Conservation (phyloP, 2,329 filamentous ascomycete genomes). For the Zymoseptoria tritici region DNA sequence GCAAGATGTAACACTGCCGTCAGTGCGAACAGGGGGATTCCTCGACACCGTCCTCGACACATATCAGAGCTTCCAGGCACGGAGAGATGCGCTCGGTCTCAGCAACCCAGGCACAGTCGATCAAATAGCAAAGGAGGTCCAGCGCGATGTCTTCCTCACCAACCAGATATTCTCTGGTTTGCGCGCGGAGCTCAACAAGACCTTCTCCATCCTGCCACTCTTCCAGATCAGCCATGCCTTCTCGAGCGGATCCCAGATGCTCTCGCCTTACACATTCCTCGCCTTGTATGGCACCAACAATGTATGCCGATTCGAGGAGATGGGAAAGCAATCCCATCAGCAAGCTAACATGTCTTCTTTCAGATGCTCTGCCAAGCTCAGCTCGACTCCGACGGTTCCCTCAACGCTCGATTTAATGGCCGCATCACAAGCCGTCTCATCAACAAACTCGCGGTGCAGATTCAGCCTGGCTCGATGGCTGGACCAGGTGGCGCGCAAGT, state of each 20-base stretch:
- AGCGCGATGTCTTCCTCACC: conserved; percentile 91
- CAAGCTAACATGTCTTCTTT: conserved; percentile 8
- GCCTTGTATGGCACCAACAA: conserved; percentile 89
- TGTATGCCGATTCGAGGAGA: conserved; percentile 44
- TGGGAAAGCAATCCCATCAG: not conserved
- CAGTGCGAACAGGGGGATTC: conserved; percentile 22
- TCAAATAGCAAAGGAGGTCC: conserved; percentile 80
- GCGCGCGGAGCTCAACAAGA: conserved; percentile 92
- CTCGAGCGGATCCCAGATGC: conserved; percentile 78
- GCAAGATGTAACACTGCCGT: conserved; percentile 13
- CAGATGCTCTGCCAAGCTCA: conserved; percentile 95
- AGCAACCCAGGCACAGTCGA: conserved; percentile 91
- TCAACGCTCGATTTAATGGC: conserved; percentile 88
- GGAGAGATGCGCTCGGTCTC: conserved; percentile 79
- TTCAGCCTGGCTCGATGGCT: conserved; percentile 50
- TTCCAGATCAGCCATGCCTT: conserved; percentile 98
- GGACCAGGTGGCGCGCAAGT: conserved; percentile 75
- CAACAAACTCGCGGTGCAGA: conserved; percentile 80
- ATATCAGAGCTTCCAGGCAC: conserved; percentile 73
- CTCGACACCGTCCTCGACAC: conserved; percentile 48
- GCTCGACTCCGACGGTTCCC: conserved; percentile 82
- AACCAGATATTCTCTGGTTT: conserved; percentile 96
- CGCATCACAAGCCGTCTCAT: conserved; percentile 74
- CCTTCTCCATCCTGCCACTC: conserved; percentile 84
- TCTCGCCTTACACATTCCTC: conserved; percentile 92